These are phyloP conservation scores for Ophiobolus disseminans DNA, from an alignment of 2,329 filamentous ascomycete species.

Conservation along the genomic window DNA sequence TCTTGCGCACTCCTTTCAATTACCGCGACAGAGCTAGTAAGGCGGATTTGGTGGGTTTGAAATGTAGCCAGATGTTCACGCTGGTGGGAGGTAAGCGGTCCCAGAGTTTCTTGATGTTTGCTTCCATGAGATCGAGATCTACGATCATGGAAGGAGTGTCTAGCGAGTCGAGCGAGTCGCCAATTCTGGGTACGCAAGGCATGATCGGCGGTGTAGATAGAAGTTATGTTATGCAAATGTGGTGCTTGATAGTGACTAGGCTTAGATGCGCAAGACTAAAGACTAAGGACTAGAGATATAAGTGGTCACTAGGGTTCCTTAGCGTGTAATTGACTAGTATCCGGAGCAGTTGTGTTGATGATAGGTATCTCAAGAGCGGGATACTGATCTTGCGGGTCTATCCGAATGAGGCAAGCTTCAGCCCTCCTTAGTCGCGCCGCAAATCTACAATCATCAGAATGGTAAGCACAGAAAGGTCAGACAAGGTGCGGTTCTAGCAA, in stretches of 20 bases:
- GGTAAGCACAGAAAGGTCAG: too few species aligned
- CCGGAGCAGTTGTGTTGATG: too few species aligned
- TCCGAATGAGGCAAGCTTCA: constrained; percentile 20
- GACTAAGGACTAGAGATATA: neutral
- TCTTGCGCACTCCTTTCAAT: too few species aligned
- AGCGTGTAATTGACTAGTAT: too few species aligned
- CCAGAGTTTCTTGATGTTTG: constrained; percentile 59
- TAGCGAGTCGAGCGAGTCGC: constrained; percentile 53
- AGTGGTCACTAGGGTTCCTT: too few species aligned
- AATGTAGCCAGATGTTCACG: constrained; percentile 57
- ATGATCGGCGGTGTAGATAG: too few species aligned
- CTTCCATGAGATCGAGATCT: constrained; percentile 60
- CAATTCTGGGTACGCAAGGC: constrained; percentile 52
- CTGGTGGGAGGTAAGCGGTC: constrained; percentile 55
- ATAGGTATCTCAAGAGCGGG: constrained; percentile 7
- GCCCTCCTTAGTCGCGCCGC: too few species aligned
- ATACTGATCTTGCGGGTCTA: constrained; percentile 2
- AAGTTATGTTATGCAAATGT: too few species aligned
- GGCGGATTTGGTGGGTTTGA: constrained; percentile 62
- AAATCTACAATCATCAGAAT: too few species aligned
- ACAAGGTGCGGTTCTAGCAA: too few species aligned
- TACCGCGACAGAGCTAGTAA: too few species aligned
- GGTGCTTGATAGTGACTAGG: neutral
- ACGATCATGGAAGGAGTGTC: constrained; percentile 66
- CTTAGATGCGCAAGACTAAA: neutral